Percentiles rank a stretch among this genome's conserved stretches.
Evolutionary conservation across 306 rosid genomes (phyloP).

Genomic region (Alnus rubra): DNA sequence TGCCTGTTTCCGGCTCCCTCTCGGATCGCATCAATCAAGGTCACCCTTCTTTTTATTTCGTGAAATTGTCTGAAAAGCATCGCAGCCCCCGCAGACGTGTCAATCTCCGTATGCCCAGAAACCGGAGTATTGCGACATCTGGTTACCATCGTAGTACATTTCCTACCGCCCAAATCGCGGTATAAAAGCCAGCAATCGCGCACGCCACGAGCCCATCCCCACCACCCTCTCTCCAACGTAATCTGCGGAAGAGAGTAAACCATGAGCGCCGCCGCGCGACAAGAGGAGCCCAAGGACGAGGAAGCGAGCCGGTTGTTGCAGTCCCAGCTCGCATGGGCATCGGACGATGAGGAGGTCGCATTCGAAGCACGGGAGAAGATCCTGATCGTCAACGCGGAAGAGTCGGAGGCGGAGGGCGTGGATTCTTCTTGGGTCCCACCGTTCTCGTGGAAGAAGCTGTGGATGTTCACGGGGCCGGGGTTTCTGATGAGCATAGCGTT

Average conservation of each 20-base stretch:
- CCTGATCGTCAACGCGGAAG: slow-evolving; percentile 46
- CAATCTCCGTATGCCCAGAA: too few relatives aligned
- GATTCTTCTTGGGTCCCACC: slow-evolving; percentile 45
- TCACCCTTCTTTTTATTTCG: too few relatives aligned
- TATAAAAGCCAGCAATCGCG: not conserved
- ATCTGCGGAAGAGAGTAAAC: not conserved
- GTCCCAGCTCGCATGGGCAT: slow-evolving; percentile 7
- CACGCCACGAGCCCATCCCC: not conserved
- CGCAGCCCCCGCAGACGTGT: too few relatives aligned
- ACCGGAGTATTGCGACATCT: not conserved
- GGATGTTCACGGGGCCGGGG: slow-evolving; percentile 87
- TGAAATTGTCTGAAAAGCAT: too few relatives aligned
- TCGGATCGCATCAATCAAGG: too few relatives aligned
- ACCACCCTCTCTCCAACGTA: not conserved
- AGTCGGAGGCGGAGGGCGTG: slow-evolving; percentile 8
- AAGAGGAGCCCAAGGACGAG: slow-evolving; percentile 43
- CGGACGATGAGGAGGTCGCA: slow-evolving; percentile 47
- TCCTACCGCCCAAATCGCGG: not conserved
- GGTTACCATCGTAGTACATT: not conserved
- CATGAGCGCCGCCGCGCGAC: slow-evolving; percentile 48
- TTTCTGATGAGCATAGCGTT: slow-evolving; percentile 92
- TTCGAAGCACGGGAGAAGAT: slow-evolving; percentile 77
- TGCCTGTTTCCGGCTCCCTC: too few relatives aligned
- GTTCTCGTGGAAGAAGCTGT: slow-evolving; percentile 80
- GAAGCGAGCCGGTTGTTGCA: slow-evolving; percentile 57